These are phyloP conservation scores for Pseudocercospora vitis DNA, from an alignment of 2,329 filamentous ascomycete genomes.

Conservation along the genomic window DNA sequence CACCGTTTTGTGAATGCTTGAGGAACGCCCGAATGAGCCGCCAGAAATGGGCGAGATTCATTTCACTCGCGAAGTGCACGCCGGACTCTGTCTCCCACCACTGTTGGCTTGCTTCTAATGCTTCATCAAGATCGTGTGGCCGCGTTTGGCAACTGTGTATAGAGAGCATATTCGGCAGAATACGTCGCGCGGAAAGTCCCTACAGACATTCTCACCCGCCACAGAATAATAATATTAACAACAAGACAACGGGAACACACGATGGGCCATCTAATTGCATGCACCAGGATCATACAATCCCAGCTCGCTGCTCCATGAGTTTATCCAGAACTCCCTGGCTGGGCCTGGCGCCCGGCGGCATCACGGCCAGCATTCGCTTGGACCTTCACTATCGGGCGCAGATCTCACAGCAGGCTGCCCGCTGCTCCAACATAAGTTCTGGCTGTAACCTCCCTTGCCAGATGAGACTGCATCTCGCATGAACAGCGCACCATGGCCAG, in stretches of 20 bases:
- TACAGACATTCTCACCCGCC: no score
- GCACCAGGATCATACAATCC: not conserved
- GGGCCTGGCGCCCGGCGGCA: not conserved
- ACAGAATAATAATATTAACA: not conserved
- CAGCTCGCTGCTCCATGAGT: not conserved
- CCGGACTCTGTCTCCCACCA: no score
- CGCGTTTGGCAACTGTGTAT: no score
- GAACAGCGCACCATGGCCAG: not conserved
- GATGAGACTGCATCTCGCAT: not conserved
- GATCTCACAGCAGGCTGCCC: not conserved
- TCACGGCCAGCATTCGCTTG: constrained; percentile 2
- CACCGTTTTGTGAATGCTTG: no score
- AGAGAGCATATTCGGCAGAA: no score
- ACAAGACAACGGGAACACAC: not conserved
- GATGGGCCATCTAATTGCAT: not conserved
- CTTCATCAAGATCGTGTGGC: no score
- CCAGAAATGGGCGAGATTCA: no score
- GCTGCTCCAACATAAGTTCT: not conserved
- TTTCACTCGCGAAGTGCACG: no score
- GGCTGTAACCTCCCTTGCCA: not conserved
- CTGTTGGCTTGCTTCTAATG: no score
- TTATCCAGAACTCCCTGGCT: not conserved
- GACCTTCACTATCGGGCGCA: not conserved
- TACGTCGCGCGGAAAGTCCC: no score
- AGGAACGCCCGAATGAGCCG: no score